phyloP scores from a whole-genome alignment of 2,329 filamentous ascomycete genomes.

The Hypoxylon rubiginosum region DNA sequence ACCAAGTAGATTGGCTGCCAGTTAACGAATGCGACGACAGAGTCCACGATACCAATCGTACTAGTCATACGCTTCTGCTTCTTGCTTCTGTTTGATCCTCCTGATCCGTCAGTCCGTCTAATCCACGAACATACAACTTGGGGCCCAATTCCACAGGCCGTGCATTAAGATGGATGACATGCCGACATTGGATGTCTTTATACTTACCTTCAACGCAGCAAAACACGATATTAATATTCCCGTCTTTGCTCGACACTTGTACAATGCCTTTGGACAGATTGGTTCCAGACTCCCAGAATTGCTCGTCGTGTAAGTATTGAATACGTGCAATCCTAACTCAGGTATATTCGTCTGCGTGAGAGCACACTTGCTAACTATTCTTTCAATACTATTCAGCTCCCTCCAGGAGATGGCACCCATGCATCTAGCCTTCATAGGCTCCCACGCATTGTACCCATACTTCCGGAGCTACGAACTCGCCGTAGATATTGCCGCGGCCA shows the following conservation, averaged over 20 bases:
- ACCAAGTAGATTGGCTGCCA: no score
- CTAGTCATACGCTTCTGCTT: neutral
- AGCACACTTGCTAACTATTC: constrained; percentile 6
- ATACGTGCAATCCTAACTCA: neutral
- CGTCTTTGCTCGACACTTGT: constrained; percentile 79
- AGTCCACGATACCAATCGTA: neutral
- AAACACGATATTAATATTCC: constrained; percentile 77
- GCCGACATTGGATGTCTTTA: constrained; percentile 76
- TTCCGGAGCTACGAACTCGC: constrained; percentile 78
- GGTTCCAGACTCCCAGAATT: constrained; percentile 64
- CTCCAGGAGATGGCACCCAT: constrained; percentile 93
- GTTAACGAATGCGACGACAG: neutral
- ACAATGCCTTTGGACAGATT: constrained; percentile 68
- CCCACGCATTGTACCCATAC: constrained; percentile 82
- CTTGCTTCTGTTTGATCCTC: neutral
- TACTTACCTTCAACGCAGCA: constrained; percentile 92
- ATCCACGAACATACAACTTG: neutral
- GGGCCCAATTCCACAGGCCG: neutral
- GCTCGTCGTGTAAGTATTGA: constrained; percentile 68
- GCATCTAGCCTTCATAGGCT: constrained; percentile 86
- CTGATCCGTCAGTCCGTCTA: neutral
- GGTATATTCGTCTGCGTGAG: neutral
- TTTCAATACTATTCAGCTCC: constrained; percentile 66
- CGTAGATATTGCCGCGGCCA: constrained; percentile 75
- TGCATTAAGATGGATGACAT: constrained; percentile 54